Conservation (phyloP, 2,329 filamentous ascomycete genomes). For the Colletotrichum filicis region DNA sequence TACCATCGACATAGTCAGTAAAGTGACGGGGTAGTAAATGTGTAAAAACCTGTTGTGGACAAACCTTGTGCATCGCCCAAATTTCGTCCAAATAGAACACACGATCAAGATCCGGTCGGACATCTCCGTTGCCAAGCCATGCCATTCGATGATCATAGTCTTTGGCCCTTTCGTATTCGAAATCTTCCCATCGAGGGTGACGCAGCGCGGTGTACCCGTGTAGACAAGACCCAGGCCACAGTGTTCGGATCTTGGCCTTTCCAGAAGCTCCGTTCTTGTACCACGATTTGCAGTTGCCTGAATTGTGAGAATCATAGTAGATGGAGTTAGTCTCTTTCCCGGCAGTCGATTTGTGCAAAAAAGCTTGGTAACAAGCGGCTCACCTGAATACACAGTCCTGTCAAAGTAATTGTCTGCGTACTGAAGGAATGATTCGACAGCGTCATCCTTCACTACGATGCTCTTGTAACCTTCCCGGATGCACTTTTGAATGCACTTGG, state of each 20-base stretch:
- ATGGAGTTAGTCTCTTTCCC: neutral
- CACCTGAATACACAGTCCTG: neutral
- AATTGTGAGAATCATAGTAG: neutral
- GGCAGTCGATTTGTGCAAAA: too few relatives aligned
- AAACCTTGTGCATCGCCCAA: conserved; percentile 2
- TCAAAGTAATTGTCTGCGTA: conserved; percentile 11
- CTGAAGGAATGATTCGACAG: neutral
- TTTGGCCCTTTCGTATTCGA: neutral
- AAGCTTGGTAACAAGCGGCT: too few relatives aligned
- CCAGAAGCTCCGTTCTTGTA: neutral
- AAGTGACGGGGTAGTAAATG: neutral
- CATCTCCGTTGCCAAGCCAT: neutral
- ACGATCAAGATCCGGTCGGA: neutral
- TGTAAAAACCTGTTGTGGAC: neutral
- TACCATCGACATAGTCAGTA: neutral
- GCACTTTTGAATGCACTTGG: conserved; percentile 1
- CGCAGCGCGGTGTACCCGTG: neutral
- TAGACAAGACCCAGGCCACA: conserved; percentile 6
- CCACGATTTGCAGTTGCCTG: neutral
- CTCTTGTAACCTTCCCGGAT: neutral
- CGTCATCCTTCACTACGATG: neutral
- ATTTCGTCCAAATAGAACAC: conserved; percentile 1
- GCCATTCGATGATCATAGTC: neutral
- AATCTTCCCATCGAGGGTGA: conserved; percentile 5
- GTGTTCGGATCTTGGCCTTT: neutral